phyloP scores from a whole-genome alignment of 176 grass and related monocot genomes.

The Aechmea fasciata region DNA sequence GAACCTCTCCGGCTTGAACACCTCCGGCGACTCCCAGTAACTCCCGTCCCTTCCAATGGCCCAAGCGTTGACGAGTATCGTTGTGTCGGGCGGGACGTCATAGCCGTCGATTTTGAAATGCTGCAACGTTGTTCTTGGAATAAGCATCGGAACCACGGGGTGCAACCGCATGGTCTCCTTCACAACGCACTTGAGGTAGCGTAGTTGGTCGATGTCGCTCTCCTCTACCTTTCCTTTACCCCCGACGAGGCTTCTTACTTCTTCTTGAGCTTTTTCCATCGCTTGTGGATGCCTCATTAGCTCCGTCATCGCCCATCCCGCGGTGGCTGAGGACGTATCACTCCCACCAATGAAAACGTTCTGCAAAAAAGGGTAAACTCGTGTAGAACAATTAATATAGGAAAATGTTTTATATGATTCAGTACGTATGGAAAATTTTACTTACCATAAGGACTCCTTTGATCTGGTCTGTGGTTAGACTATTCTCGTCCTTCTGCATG shows the following conservation, averaged over 20 bases:
- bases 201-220: constrained; percentile 9
- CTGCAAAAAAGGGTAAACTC: constrained; percentile 2
- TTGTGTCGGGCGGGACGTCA: background rate
- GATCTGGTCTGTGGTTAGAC: too few relatives aligned
- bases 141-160: constrained; percentile 3
- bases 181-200: constrained; percentile 16
- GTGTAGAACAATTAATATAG: background rate
- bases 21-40: background rate
- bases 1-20: constrained; percentile 21
- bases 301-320: constrained; percentile 27
- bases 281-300: constrained; percentile 19
- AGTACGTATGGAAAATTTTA: too few relatives aligned
- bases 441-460: too few relatives aligned
- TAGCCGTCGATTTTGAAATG: constrained; percentile 11
- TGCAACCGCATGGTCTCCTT: constrained; percentile 24
- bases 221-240: constrained; percentile 5
- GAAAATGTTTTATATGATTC: background rate
- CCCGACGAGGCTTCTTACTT: constrained; percentile 10
- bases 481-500: too few relatives aligned
- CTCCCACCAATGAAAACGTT: constrained; percentile 20
- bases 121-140: constrained; percentile 6
- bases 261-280: constrained; percentile 21
- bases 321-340: constrained; percentile 16
- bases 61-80: background rate
- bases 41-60: background rate